Conservation (phyloP, 306 rosid genomes). For the Acacia melanoxylon region DNA sequence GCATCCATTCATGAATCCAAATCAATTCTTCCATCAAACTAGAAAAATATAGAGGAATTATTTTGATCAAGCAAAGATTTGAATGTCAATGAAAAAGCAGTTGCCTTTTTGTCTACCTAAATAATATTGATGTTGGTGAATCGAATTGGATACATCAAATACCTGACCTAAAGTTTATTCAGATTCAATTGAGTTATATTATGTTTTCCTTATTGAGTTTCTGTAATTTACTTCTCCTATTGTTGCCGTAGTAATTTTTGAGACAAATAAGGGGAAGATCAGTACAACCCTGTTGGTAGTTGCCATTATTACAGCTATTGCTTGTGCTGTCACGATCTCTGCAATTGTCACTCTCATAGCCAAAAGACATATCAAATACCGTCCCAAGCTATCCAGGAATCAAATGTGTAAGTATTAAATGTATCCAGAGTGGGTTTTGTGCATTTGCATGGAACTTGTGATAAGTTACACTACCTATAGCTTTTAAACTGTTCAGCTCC, state of each 20-base stretch:
- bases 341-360: conserved; percentile 43
- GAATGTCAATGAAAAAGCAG: conserved; percentile 20
- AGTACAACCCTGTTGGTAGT: conserved; percentile 45
- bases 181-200: neutral
- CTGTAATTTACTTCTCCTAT: conserved; percentile 26
- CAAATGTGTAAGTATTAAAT: conserved; percentile 49
- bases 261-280: conserved; percentile 26
- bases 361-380: conserved; percentile 43
- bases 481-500: neutral
- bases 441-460: neutral
- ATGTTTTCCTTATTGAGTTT: conserved; percentile 7
- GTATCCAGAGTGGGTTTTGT: neutral
- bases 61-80: conserved; percentile 21
- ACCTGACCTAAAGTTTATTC: neutral
- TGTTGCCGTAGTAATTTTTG: conserved; percentile 36
- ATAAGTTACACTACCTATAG: neutral
- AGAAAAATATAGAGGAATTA: neutral
- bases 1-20: neutral
- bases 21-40: conserved; percentile 4
- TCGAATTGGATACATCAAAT: conserved; percentile 23
- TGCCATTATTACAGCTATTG: conserved; percentile 47
- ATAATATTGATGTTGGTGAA: conserved; percentile 7
- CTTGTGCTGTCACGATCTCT: conserved; percentile 41
- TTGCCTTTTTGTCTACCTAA: neutral
- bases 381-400: conserved; percentile 46